phyloP scores from a whole-genome alignment of 1,139 yeast genomes.

The Hyphopichia burtonii region DNA sequence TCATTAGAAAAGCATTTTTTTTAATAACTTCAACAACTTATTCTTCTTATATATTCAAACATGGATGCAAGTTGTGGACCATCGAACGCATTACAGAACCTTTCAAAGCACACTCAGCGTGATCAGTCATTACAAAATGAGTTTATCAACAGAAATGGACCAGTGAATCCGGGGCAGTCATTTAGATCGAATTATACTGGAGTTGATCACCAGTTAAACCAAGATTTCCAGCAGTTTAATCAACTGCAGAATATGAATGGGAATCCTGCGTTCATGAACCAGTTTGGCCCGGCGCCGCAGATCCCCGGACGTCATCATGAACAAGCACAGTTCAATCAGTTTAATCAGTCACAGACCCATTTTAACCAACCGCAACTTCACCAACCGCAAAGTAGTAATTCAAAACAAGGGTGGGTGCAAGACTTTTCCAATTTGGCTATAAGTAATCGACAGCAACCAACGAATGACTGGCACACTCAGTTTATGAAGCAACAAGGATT shows the following conservation, averaged over 20 bases:
- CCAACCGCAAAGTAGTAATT: slow-evolving; percentile 5
- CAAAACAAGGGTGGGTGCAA: slow-evolving; percentile 26
- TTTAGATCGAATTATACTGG: slow-evolving; percentile 8
- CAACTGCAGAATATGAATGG: slow-evolving; percentile 2
- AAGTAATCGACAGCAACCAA: slow-evolving; percentile 7
- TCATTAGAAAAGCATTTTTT: too few species aligned
- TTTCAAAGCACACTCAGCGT: slow-evolving; percentile 32
- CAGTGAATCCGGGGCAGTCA: slow-evolving; percentile 5
- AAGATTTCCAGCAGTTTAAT: slow-evolving; percentile 35
- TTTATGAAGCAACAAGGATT: slow-evolving; percentile 6
- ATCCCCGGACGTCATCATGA: slow-evolving; percentile 4
- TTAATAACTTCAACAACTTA: too few species aligned
- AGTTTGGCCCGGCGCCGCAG: background rate
- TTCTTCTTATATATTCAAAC: background rate
- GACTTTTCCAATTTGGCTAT: slow-evolving; percentile 32
- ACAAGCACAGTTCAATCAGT: slow-evolving; percentile 9
- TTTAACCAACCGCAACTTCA: slow-evolving; percentile 9
- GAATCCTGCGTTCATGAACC: background rate
- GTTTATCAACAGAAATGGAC: slow-evolving; percentile 9
- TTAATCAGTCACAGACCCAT: slow-evolving; percentile 10
- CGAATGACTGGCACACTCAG: background rate
- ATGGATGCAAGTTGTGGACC: slow-evolving; percentile 42
- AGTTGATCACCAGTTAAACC: slow-evolving; percentile 31
- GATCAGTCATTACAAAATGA: slow-evolving; percentile 35
- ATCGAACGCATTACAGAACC: slow-evolving; percentile 33